Percentiles rank a stretch among this genome's conserved stretches.
Conservation (phyloP, 148 eudicot genomes). For the Rhododendron ovatum region DNA sequence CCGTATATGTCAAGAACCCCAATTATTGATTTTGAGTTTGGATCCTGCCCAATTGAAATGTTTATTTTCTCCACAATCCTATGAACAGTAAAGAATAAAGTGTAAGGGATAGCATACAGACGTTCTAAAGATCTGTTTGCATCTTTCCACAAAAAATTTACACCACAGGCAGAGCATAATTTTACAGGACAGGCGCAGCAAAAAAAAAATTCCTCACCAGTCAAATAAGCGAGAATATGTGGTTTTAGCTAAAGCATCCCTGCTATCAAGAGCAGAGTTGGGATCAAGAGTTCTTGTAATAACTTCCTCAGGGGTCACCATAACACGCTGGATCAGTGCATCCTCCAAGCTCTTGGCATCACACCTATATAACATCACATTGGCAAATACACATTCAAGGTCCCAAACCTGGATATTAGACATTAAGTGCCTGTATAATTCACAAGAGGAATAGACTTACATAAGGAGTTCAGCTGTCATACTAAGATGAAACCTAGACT, state of each 20-base stretch:
- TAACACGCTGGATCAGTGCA: slow-evolving; percentile 90
- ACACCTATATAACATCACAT: slow-evolving; percentile 53
- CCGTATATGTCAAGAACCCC: slow-evolving; percentile 92
- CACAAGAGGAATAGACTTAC: slow-evolving; percentile 34
- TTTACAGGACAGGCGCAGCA: background rate
- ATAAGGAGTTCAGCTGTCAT: slow-evolving; percentile 76
- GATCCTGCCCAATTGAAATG: slow-evolving; percentile 95
- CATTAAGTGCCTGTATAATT: background rate
- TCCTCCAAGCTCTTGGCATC: slow-evolving; percentile 87
- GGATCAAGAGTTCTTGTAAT: slow-evolving; percentile 88
- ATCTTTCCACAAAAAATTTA: background rate
- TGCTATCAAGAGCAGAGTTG: slow-evolving; percentile 68
- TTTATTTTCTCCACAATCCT: slow-evolving; percentile 98
- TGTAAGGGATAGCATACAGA: slow-evolving; percentile 6
- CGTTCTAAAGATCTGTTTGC: background rate
- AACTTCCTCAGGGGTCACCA: slow-evolving; percentile 98
- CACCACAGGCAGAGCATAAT: background rate
- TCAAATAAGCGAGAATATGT: slow-evolving; percentile 93
- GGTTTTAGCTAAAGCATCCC: slow-evolving; percentile 97
- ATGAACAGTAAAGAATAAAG: slow-evolving; percentile 16
- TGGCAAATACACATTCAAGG: slow-evolving; percentile 5
- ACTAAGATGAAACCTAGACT: slow-evolving; percentile 80
- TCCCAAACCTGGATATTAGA: background rate
- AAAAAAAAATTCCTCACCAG: slow-evolving; percentile 42
- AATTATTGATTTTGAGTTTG: slow-evolving; percentile 76